Conservation (phyloP, 1,284 basidiomycete species). For the Cutaneotrichosporon cyanovorans region DNA sequence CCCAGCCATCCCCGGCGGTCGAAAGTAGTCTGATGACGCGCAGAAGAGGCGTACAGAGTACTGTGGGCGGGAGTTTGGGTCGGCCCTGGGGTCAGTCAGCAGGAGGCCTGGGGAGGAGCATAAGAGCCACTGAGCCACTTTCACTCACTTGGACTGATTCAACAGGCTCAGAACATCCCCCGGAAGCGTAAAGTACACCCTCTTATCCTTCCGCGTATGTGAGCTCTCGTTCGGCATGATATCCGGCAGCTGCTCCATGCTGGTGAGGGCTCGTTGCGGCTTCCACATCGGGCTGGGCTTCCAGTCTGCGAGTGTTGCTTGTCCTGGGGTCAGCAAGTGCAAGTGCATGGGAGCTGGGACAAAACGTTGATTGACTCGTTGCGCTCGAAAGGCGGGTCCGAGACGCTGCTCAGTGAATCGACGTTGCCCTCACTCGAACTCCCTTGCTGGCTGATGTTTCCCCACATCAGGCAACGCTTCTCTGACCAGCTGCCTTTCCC, state of each 20-base stretch:
- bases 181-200: slow-evolving; percentile 25
- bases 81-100: slow-evolving; percentile 13
- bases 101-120: neutral
- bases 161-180: slow-evolving; percentile 34
- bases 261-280: slow-evolving; percentile 36
- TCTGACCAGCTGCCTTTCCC: too few relatives aligned
- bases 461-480: too few relatives aligned
- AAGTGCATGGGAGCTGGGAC: too few relatives aligned
- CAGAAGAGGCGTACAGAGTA: slow-evolving; percentile 70
- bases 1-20: slow-evolving; percentile 41
- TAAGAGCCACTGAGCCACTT: too few relatives aligned
- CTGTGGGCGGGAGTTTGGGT: slow-evolving; percentile 24
- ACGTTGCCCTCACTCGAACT: too few relatives aligned
- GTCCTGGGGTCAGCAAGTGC: slow-evolving; percentile 1
- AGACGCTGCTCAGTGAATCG: too few relatives aligned
- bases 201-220: slow-evolving; percentile 25
- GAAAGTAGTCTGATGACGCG: slow-evolving; percentile 78
- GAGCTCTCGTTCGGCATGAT: slow-evolving; percentile 29
- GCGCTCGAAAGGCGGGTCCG: too few relatives aligned
- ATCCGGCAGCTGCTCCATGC: slow-evolving; percentile 37
- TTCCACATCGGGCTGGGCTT: slow-evolving; percentile 44
- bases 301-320: slow-evolving; percentile 32
- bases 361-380: too few relatives aligned
- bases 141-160: slow-evolving; percentile 29
- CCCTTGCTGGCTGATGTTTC: too few relatives aligned